A percentile compares a stretch with the other conserved stretches of the same genome.
Evolutionary conservation across 2,329 filamentous ascomycete species (phyloP).

Genomic region (Trichoderma polysporum): DNA sequence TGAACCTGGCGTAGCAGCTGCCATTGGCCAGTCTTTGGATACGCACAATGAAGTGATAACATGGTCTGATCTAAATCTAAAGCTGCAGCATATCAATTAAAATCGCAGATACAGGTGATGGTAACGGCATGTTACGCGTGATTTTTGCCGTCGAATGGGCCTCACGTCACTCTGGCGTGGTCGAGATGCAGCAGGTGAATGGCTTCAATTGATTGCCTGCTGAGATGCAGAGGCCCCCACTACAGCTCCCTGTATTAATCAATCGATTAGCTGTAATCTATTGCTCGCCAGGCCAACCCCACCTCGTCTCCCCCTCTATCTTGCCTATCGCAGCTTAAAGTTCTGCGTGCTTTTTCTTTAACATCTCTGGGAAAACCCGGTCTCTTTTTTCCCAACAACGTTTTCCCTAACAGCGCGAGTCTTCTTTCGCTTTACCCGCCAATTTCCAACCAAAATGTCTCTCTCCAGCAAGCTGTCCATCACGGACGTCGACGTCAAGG

Average conservation of each 20-base stretch:
- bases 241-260: slow-evolving; percentile 1
- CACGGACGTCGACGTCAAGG: slow-evolving; percentile 94
- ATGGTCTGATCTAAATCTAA: neutral
- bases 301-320: slow-evolving; percentile 23
- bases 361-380: neutral
- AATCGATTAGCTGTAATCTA: slow-evolving; percentile 17
- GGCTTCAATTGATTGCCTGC: neutral
- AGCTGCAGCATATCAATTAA: neutral
- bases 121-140: neutral
- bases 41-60: slow-evolving; percentile 1
- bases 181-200: neutral
- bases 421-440: neutral
- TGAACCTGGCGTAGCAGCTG: neutral
- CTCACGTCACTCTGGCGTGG: slow-evolving; percentile 22
- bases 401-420: slow-evolving; percentile 16
- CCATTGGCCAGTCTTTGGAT: neutral
- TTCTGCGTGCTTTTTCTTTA: slow-evolving; percentile 24
- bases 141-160: slow-evolving; percentile 4
- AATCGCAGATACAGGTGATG: neutral
- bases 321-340: slow-evolving; percentile 23
- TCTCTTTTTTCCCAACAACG: slow-evolving; percentile 2
- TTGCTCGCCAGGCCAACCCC: slow-evolving; percentile 2
- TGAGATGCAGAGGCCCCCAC: slow-evolving; percentile 7
- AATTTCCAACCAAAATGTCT: slow-evolving; percentile 68
- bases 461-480: slow-evolving; percentile 98